Base-by-base conservation (phyloP, 2,329 filamentous ascomycete species). In the Penicillium capsulatum region DNA sequence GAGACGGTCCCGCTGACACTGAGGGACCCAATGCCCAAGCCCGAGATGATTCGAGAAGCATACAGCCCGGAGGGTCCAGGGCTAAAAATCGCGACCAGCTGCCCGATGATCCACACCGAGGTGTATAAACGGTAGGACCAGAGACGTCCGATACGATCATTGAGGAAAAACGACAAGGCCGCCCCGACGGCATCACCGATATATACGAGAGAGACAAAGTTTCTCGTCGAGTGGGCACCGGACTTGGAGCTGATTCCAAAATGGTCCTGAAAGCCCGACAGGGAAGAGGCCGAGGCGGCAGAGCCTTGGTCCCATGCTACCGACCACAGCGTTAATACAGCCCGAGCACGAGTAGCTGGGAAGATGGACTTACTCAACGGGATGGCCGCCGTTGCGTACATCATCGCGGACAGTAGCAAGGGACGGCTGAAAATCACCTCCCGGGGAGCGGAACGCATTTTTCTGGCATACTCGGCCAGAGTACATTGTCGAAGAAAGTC, bases 101-200 rank as follows among this genome's bases (percentile, higher is more conserved):
- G 52, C 7, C 56, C 56, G 16, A 53, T 27, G 9, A 53, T 53
- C 41, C 47, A 59, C 16, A 53, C 49, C 19, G 41, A 9, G 20
- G 56, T 57, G 48, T 71, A 71, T 1, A 70, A 45, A 1, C 67
- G 60, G 5, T 57, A 56, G 1, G 66, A 65, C 66, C 67, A 69
- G 15, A 64, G 50, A 1, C 67, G 60, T 1, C 68, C 67, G 15
- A 69, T 55, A 4, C 58, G 53, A 41, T 71, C 54, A 48, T 68
- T 67, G 46, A 68, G 41, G 47, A 68, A 65, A 51, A 65, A 69
- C 4, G 63, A 63, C 3, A 63, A 37, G 10, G 37, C 51, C 2
- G 63, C 56, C 1, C 63, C 62, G 3, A 57, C 44, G 26, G 50
- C 60, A 26, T 42, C 48, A 2, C 59, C 60, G 26, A 69, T 47